Evolutionary conservation across 257 asterid species (phyloP), one percentile per base, ranked within the genome.

Genomic region (Fraxinus pennsylvanica): DNA sequence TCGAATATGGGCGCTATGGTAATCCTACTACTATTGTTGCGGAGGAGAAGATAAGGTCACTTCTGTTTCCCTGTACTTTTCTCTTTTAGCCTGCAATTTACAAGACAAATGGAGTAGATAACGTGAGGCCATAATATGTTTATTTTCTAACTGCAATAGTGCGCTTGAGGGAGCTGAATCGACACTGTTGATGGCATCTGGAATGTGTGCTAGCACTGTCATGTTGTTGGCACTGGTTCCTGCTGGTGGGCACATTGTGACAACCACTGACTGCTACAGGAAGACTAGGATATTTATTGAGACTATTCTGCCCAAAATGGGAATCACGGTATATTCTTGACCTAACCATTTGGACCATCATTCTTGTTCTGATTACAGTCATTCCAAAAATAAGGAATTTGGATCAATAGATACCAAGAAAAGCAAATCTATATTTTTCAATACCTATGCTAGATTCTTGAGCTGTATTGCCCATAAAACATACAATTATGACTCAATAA

Each of bases 1-100:
- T 92, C 74, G 98, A 94, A 81, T 94, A 94, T 74, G 98, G 98
- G 39, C 91, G 98, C 7, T 94, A 94, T 82, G 98, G 98, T 74
- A 94, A 94, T 82, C 90, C 90, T 74, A 94, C 98, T 68, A 94
- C 97, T 73, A 76, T 87, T 81, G 98, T 86, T 83, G 90, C 88
- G 32, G 97, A 94, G 89, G 93, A 92, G 82, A 94, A 94, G 87
- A 92, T 94, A 81, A 94, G 96, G 98, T 90, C 14, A 82, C 81
- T 78, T 50, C 25, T 74, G 63, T 12, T 71, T n/a, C 30, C 21
- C 65, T 32, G 10, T 72, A 68, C 67, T 66, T 57, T 70, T 59
- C 59, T 72, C 73, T 15, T 83, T 22, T 36, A 54, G 4, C 36
- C 41, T 59, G n/a, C 19, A 52, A n/a, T 77, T 82, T 68, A 43